A percentile compares a stretch with the other conserved stretches of the same genome.
Conservation (phyloP, 768 basidiomycete genomes). For the Hygrophoropsis aurantiaca region DNA sequence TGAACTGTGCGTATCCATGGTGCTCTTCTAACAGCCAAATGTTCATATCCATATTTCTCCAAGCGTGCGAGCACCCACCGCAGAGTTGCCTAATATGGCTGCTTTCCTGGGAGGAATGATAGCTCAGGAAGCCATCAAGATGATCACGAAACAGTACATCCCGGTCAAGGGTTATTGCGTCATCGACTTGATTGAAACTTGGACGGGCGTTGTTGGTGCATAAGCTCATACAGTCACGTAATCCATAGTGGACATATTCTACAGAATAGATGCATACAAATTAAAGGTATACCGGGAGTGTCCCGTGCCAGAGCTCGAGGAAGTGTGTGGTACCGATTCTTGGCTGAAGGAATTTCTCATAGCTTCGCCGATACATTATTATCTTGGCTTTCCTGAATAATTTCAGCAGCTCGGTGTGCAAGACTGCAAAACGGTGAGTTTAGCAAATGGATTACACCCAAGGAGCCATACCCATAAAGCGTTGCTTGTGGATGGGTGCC, state of each 20-base stretch:
- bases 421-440: not conserved
- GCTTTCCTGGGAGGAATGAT: slow-evolving; percentile 92
- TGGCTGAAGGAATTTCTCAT: no score
- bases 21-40: not conserved
- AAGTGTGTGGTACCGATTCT: no score
- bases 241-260: no score
- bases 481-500: slow-evolving; percentile 17
- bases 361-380: not conserved
- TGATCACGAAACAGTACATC: slow-evolving; percentile 94
- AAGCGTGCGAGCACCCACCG: slow-evolving; percentile 76
- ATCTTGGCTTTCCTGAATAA: slow-evolving; percentile 1
- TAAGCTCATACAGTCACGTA: no score
- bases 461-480: slow-evolving; percentile 13
- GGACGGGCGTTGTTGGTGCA: slow-evolving; percentile 57
- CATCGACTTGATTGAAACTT: slow-evolving; percentile 80
- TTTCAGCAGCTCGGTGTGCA: slow-evolving; percentile 9
- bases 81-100: slow-evolving; percentile 90
- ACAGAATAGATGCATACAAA: no score
- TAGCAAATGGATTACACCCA: not conserved
- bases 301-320: no score
- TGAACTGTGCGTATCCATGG: slow-evolving; percentile 64
- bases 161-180: slow-evolving; percentile 85
- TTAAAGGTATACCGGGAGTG: no score
- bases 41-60: not conserved
- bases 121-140: slow-evolving; percentile 96